Percentiles rank a stretch among this genome's conserved stretches.
These are phyloP conservation scores for Lichtheimia hyalospora DNA, from an alignment of 371 early-diverging fungal species.

Conservation along the genomic window DNA sequence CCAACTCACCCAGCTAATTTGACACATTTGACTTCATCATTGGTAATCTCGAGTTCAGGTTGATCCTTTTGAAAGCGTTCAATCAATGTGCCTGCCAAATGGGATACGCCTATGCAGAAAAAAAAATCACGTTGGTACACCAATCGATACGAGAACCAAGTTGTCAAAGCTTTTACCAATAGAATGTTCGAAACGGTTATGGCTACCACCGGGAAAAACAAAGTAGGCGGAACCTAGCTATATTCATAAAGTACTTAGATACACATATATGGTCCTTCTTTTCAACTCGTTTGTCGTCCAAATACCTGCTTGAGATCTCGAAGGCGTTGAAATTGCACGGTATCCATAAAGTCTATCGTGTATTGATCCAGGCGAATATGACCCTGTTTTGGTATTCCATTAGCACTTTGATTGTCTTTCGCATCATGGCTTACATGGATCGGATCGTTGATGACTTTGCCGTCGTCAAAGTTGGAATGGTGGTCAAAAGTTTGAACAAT, in stretches of 20 bases:
- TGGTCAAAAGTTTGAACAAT: background rate
- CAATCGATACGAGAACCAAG: background rate
- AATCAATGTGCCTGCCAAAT: slow-evolving; percentile 79
- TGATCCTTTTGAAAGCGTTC: slow-evolving; percentile 71
- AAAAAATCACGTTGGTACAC: background rate
- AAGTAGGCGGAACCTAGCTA: slow-evolving; percentile 69
- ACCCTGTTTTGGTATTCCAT: slow-evolving; percentile 37
- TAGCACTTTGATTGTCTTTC: too few relatives aligned
- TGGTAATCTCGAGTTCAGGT: slow-evolving; percentile 79
- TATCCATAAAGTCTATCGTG: slow-evolving; percentile 83
- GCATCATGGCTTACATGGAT: slow-evolving; percentile 48
- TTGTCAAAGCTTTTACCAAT: slow-evolving; percentile 56
- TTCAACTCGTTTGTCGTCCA: background rate
- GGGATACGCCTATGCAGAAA: slow-evolving; percentile 64
- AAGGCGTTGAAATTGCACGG: slow-evolving; percentile 90
- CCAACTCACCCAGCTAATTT: slow-evolving; percentile 78
- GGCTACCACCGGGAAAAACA: slow-evolving; percentile 93
- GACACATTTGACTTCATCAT: slow-evolving; percentile 82
- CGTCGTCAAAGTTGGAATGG: slow-evolving; percentile 19
- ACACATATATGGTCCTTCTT: background rate
- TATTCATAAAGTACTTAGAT: background rate
- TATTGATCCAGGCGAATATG: slow-evolving; percentile 74
- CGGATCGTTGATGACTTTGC: slow-evolving; percentile 68
- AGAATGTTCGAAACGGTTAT: slow-evolving; percentile 90
- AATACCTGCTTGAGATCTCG: slow-evolving; percentile 87